Percentiles rank a stretch among this genome's conserved stretches.
Conservation (phyloP, 176 grass and related monocot genomes). For the Phyllostachys edulis region DNA sequence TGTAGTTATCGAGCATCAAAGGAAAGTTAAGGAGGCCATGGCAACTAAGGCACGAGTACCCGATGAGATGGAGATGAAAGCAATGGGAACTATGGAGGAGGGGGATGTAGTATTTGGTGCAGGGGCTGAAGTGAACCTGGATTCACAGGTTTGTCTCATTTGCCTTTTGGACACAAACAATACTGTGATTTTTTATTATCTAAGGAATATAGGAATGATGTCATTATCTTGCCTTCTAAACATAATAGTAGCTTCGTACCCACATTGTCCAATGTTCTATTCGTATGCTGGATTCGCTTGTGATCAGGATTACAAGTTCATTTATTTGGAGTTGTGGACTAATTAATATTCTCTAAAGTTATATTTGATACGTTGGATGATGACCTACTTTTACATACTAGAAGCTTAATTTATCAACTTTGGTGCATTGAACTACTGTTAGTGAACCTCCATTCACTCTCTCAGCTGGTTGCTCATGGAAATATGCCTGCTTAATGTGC, state of each 20-base stretch:
- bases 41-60: constrained; percentile 53
- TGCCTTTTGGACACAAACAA: constrained; percentile 6
- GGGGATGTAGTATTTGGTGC: constrained; percentile 85
- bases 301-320: constrained; percentile 5
- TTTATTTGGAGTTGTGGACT: constrained; percentile 5
- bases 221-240: background rate
- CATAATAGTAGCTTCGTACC: background rate
- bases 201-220: background rate
- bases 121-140: constrained; percentile 84
- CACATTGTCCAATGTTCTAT: background rate
- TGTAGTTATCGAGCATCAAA: constrained; percentile 82
- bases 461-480: constrained; percentile 24
- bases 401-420: constrained; percentile 12
- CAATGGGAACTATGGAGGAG: constrained; percentile 97
- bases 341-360: constrained; percentile 1
- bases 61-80: constrained; percentile 86
- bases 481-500: constrained; percentile 22
- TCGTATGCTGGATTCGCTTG: background rate
- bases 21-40: constrained; percentile 70
- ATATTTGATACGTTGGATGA: constrained; percentile 6
- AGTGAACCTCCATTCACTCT: constrained; percentile 2
- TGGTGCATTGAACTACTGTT: background rate
- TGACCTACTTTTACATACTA: background rate
- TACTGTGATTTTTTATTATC: constrained; percentile 1
- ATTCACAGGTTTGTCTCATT: constrained; percentile 74